Evolutionary conservation across 139 green algal genomes (phyloP).

Genomic region (Spirogloea muscicola): DNA sequence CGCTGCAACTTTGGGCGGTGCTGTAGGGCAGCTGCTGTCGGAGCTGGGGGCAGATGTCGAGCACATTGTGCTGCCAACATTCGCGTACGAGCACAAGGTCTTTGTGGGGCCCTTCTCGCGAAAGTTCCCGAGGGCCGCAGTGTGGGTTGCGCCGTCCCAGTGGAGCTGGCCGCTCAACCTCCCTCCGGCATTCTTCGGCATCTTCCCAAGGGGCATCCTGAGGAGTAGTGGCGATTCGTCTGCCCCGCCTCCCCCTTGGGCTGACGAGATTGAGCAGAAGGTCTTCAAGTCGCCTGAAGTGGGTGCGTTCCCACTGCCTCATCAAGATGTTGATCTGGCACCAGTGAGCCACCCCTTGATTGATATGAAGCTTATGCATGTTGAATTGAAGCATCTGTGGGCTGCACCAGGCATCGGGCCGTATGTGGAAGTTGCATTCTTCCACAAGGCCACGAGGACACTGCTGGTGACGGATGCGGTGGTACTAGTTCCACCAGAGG

Average conservation of each 20-base stretch:
- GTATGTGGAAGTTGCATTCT: conserved; percentile 55
- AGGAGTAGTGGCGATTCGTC: neutral
- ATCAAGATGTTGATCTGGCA: no score
- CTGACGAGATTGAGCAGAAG: conserved; percentile 52
- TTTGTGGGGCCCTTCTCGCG: conserved; percentile 52
- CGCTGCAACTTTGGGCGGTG: no score
- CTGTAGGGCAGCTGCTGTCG: conserved; percentile 39
- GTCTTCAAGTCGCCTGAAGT: conserved; percentile 42
- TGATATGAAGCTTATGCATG: no score
- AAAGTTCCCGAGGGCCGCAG: conserved; percentile 45
- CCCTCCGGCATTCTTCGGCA: conserved; percentile 45
- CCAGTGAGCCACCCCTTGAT: no score
- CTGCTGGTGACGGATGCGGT: conserved; percentile 57
- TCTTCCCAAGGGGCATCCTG: conserved; percentile 37
- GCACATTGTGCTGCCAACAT: conserved; percentile 58
- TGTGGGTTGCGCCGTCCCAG: conserved; percentile 48
- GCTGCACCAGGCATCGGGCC: conserved; percentile 49
- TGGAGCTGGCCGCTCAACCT: conserved; percentile 55
- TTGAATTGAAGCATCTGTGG: no score
- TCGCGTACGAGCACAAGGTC: conserved; percentile 61
- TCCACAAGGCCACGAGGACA: conserved; percentile 48
- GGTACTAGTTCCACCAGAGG: conserved; percentile 41
- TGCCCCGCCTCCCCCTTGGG: conserved; percentile 22
- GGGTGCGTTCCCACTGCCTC: no score
- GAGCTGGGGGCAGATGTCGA: conserved; percentile 45